Evolutionary conservation across 768 basidiomycete genomes (phyloP).

Genomic region (Lentinus tigrinus): DNA sequence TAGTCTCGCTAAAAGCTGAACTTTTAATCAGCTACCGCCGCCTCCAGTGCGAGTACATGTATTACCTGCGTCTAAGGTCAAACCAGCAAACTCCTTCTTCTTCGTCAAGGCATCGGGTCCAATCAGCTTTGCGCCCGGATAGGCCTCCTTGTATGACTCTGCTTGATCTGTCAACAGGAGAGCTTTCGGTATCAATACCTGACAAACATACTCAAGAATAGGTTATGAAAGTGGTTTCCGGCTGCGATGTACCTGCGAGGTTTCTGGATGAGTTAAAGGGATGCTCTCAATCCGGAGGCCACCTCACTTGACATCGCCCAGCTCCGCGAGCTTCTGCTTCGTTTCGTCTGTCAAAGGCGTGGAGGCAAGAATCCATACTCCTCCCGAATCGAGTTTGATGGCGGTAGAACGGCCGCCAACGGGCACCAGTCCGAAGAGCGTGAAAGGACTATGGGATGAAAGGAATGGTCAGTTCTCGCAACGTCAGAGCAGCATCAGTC

Average conservation of each 20-base stretch:
- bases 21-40: background rate
- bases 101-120: conserved; percentile 53
- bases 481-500: conserved; percentile 4
- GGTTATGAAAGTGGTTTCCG: conserved; percentile 50
- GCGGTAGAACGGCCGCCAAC: conserved; percentile 81
- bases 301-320: conserved; percentile 64
- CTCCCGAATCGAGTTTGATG: conserved; percentile 57
- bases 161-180: conserved; percentile 25
- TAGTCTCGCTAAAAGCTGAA: conserved; percentile 6
- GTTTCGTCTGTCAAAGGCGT: conserved; percentile 65
- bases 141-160: conserved; percentile 46
- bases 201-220: conserved; percentile 45
- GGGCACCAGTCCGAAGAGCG: conserved; percentile 61
- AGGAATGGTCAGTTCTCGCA: background rate
- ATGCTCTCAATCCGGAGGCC: background rate
- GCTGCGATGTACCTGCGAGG: conserved; percentile 50
- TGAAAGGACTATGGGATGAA: conserved; percentile 48
- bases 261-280: background rate
- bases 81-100: conserved; percentile 47
- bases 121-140: conserved; percentile 65
- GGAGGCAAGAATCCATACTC: conserved; percentile 76
- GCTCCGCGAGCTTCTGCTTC: conserved; percentile 49
- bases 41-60: background rate
- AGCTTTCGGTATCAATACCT: conserved; percentile 19
- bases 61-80: conserved; percentile 59